Evolutionary conservation across 2,329 filamentous ascomycete species (phyloP).

Genomic region (Epichloe brachyelytri): DNA sequence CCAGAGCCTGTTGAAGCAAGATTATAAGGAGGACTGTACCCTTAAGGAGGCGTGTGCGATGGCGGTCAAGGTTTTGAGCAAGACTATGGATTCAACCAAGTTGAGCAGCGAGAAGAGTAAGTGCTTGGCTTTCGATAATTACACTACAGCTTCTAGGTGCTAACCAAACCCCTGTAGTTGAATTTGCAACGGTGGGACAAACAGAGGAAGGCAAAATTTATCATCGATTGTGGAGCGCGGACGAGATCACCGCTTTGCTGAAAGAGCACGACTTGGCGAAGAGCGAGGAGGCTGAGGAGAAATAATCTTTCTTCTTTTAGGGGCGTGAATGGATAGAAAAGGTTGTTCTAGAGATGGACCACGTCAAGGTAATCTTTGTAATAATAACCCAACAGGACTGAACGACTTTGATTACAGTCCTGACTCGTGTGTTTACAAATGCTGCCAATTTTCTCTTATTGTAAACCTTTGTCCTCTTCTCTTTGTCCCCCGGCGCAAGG

Average conservation of each 20-base stretch:
- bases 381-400: constrained; percentile 8
- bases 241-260: constrained; percentile 87
- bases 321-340: constrained; percentile 5
- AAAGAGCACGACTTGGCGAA: constrained; percentile 95
- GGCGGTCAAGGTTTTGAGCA: constrained; percentile 97
- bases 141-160: not conserved
- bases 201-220: constrained; percentile 95
- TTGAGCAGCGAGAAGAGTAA: constrained; percentile 97
- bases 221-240: constrained; percentile 91
- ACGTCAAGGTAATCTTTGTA: constrained; percentile 6
- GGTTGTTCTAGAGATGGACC: constrained; percentile 5
- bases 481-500: not conserved
- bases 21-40: constrained; percentile 97
- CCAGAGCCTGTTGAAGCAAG: constrained; percentile 93
- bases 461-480: too few relatives aligned
- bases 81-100: constrained; percentile 99
- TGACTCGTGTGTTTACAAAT: not conserved
- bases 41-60: constrained; percentile 93
- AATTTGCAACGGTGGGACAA: constrained; percentile 95
- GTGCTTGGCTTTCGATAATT: constrained; percentile 27
- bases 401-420: not conserved
- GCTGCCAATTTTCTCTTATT: not conserved
- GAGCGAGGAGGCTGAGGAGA: constrained; percentile 59
- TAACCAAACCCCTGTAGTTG: constrained; percentile 45
- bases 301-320: constrained; percentile 23